Evolutionary conservation across 1,284 basidiomycete genomes (phyloP).

Genomic region (Fomes fomentarius): DNA sequence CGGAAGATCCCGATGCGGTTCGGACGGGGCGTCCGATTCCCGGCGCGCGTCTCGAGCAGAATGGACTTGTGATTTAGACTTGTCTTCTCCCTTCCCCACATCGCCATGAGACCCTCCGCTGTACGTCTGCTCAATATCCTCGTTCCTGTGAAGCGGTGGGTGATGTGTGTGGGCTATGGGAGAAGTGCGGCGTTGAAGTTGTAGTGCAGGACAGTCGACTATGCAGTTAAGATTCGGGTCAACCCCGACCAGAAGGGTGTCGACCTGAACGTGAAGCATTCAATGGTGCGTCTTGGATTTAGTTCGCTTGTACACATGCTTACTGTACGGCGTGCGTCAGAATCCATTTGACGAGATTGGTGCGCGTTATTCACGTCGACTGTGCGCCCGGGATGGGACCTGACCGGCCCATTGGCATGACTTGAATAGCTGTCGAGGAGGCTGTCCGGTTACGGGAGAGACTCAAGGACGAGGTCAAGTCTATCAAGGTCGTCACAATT

Average conservation of each 20-base stretch:
- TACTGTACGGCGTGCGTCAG: constrained; percentile 45
- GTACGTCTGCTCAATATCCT: constrained; percentile 82
- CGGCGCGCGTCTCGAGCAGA: not conserved
- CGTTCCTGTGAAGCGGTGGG: constrained; percentile 88
- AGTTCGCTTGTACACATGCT: not conserved
- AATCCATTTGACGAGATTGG: constrained; percentile 98
- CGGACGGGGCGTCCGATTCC: not conserved
- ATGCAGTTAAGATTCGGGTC: constrained; percentile 93
- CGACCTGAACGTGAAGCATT: constrained; percentile 95
- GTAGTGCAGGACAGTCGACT: constrained; percentile 72
- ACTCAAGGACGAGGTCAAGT: constrained; percentile 75
- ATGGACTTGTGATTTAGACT: not conserved
- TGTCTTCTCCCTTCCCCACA: not conserved
- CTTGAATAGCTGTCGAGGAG: constrained; percentile 87
- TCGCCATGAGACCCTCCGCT: constrained; percentile 73
- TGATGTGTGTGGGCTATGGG: constrained; percentile 15
- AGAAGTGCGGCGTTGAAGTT: not conserved
- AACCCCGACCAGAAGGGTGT: constrained; percentile 91
- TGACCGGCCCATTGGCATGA: not conserved
- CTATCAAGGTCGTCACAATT: constrained; percentile 91
- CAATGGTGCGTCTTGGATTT: constrained; percentile 70
- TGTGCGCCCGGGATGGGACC: not conserved
- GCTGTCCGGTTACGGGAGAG: constrained; percentile 92
- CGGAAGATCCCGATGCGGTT: not conserved
- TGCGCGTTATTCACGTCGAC: constrained; percentile 41